A percentile compares a stretch with the other conserved stretches of the same genome.
Evolutionary conservation across 2,329 filamentous ascomycete species (phyloP).

Genomic region (Apiospora hydei): DNA sequence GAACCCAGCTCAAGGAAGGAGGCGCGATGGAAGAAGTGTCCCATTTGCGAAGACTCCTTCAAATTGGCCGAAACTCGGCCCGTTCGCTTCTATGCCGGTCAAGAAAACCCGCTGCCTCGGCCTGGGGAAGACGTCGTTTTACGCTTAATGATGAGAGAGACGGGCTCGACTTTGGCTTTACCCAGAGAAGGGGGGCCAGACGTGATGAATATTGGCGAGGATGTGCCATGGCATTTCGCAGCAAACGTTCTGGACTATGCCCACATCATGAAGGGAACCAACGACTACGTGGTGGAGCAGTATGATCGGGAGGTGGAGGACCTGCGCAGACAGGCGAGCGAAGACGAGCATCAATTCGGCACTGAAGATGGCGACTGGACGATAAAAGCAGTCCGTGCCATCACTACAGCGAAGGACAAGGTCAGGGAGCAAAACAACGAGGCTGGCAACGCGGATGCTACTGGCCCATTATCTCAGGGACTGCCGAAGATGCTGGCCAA

Average conservation of each 20-base stretch:
- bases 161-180: slow-evolving; percentile 84
- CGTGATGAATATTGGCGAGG: slow-evolving; percentile 70
- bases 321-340: slow-evolving; percentile 77
- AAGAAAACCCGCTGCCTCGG: slow-evolving; percentile 80
- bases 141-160: slow-evolving; percentile 80
- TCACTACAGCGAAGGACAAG: slow-evolving; percentile 80
- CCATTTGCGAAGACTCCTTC: slow-evolving; percentile 93
- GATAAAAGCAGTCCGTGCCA: slow-evolving; percentile 78
- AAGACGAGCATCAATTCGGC: slow-evolving; percentile 89
- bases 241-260: slow-evolving; percentile 95
- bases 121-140: slow-evolving; percentile 91
- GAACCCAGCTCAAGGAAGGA: slow-evolving; percentile 72
- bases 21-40: slow-evolving; percentile 90
- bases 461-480: background rate
- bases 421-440: slow-evolving; percentile 52
- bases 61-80: slow-evolving; percentile 90
- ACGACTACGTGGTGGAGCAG: slow-evolving; percentile 84
- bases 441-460: slow-evolving; percentile 34
- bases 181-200: slow-evolving; percentile 82
- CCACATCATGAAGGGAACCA: slow-evolving; percentile 91
- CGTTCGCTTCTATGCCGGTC: slow-evolving; percentile 88
- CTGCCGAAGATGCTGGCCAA: slow-evolving; percentile 30
- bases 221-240: slow-evolving; percentile 94
- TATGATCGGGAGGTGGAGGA: slow-evolving; percentile 81
- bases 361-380: slow-evolving; percentile 93